phyloP scores from a whole-genome alignment of 1,284 basidiomycete species.

The Rhizoctonia solani region DNA sequence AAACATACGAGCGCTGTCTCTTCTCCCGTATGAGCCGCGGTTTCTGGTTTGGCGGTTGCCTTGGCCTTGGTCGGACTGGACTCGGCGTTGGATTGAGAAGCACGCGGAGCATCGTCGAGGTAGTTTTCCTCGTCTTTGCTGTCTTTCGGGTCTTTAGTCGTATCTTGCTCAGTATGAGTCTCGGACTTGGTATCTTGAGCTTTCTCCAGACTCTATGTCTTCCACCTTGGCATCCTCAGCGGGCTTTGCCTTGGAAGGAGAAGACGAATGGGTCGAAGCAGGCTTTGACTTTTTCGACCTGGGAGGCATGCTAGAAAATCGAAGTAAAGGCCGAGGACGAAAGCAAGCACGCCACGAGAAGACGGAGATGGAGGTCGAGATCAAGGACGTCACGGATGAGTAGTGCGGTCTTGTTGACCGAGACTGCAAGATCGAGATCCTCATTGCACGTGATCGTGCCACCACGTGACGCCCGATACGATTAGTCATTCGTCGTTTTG shows the following conservation, averaged over 20 bases:
- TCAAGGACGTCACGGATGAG: not conserved
- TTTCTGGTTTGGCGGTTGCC: constrained; percentile 10
- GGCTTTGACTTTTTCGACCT: not conserved
- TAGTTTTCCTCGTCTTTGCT: constrained; percentile 28
- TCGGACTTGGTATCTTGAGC: not conserved
- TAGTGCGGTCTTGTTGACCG: not conserved
- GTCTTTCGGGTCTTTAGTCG: no score
- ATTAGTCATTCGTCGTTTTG: no score
- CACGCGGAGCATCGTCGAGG: not conserved
- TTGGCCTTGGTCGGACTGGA: not conserved
- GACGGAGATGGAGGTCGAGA: no score
- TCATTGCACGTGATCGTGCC: not conserved
- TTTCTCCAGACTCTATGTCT: not conserved
- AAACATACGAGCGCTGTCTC: not conserved
- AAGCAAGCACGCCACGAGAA: no score
- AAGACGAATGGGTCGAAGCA: no score
- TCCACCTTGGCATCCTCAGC: not conserved
- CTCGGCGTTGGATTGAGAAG: not conserved
- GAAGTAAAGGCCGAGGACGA: not conserved
- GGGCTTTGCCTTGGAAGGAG: no score
- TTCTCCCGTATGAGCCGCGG: constrained; percentile 16
- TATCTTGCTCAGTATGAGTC: no score
- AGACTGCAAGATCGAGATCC: no score
- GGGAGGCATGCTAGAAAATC: constrained; percentile 5
- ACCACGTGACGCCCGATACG: not conserved